These are phyloP conservation scores for Anethum foeniculum DNA, from an alignment of 140 eudicot species.

Conservation along the genomic window DNA sequence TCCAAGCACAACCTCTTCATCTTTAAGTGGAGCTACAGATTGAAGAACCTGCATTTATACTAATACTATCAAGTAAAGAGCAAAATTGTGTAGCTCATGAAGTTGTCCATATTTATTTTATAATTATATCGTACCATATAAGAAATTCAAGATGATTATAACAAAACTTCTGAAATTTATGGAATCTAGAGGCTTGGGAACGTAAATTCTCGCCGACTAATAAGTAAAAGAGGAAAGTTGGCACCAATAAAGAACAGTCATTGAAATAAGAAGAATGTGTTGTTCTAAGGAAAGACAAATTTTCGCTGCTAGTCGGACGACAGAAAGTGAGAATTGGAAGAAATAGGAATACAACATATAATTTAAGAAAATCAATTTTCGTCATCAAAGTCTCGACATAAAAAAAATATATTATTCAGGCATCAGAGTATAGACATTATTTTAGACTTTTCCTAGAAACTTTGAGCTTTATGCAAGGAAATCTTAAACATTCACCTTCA, in stretches of 20 bases:
- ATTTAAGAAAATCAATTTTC: background rate
- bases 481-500: constrained; percentile 44
- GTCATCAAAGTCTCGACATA: background rate
- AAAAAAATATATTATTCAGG: background rate
- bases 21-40: constrained; percentile 66
- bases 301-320: background rate
- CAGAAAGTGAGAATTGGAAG: background rate
- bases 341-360: background rate
- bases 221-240: background rate
- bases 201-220: background rate
- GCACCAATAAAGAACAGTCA: background rate
- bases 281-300: background rate
- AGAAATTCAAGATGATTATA: background rate
- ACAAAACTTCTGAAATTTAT: background rate
- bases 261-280: background rate
- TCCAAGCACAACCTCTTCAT: constrained; percentile 90
- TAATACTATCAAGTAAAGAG: background rate
- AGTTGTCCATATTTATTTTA: background rate
- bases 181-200: background rate
- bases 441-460: background rate
- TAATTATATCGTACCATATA: background rate
- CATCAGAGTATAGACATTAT: background rate
- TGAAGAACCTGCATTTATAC: constrained; percentile 66
- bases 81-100: background rate
- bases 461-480: background rate